Evolutionary conservation across 208 protist genomes (phyloP), one percentile per base, ranked within the genome.

Genomic region (Phytomonas sp.): DNA sequence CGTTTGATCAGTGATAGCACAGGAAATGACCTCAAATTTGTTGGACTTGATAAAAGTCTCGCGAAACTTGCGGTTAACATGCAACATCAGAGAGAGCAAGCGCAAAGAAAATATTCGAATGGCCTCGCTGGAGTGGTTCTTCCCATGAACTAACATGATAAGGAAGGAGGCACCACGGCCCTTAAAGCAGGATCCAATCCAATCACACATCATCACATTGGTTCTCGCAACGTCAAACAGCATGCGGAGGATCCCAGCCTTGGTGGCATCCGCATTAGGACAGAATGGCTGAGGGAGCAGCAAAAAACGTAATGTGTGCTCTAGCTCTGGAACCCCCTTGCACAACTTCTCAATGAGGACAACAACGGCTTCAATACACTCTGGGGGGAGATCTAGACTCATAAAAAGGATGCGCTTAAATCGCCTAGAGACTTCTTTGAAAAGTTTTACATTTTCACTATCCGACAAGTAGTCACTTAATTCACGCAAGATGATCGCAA

Each of bases 261-360:
- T 94, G 59, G 82, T 79, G 31, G 77, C 68, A 72, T 91, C 87
- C 3, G 71, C 66, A 0, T 78, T 81, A 32, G 73, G 68, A 62
- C 62, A 60, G 56, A 63, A 17, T 30, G 60, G 56, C 61, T 66
- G 71, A n/a, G 83, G 75, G 26, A 70, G 62, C 17, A 92, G 78
- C 66, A 93, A 79, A 65, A 93, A 92, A 20, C 71, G 60, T 32
- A 95, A 77, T 20, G 80, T 80, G 15, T 74, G 75, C 65, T 86
- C 85, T 74, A 93, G 80, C 74, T 94, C 82, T 0, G 67, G 60
- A 61, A 72, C 76, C 51, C 75, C 77, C 62, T 92, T 93, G 73
- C 85, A 94, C 60, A 96, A 71, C 77, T 92, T 90, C 76, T 96
- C 91, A 9, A 92, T 76, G 28, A 96, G 73, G 31, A 89, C 77